phyloP scores from a whole-genome alignment of 176 grass and related monocot genomes.

The Zea luxurians region DNA sequence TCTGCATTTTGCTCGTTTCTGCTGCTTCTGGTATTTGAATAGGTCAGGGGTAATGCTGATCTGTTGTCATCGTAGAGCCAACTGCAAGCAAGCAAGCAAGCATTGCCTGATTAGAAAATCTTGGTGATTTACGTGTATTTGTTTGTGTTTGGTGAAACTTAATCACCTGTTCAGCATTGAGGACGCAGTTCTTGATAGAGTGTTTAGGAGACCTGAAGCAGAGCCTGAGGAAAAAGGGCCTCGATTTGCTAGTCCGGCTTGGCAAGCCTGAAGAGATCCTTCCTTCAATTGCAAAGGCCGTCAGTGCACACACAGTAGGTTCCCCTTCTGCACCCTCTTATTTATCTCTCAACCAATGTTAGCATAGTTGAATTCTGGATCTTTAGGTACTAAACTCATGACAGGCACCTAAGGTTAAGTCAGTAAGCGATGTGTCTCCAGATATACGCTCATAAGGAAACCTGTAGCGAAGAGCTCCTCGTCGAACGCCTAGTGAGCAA shows the following conservation, averaged over 20 bases:
- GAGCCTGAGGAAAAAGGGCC: conserved; percentile 65
- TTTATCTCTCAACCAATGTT: not conserved
- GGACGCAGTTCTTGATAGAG: conserved; percentile 74
- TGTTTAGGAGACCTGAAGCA: conserved; percentile 67
- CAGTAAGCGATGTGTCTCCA: conserved; percentile 16
- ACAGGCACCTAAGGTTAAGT: not conserved
- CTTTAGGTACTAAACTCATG: not conserved
- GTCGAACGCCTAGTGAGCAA: conserved; percentile 57
- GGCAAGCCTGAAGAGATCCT: conserved; percentile 83
- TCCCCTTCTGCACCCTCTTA: conserved; percentile 4
- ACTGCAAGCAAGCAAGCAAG: not conserved
- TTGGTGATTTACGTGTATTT: not conserved
- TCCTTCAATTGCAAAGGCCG: conserved; percentile 67
- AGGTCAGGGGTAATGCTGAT: not conserved
- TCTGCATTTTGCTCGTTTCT: not conserved
- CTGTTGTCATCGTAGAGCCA: not conserved
- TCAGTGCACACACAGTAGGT: conserved; percentile 70
- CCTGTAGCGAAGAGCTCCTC: conserved; percentile 74
- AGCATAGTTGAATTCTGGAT: not conserved
- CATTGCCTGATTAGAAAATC: not conserved
- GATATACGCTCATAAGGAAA: conserved; percentile 89
- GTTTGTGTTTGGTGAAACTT: conserved; percentile 1
- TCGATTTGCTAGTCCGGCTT: conserved; percentile 63
- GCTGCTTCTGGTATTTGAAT: not conserved
- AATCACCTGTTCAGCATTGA: conserved; percentile 44